phyloP scores from a whole-genome alignment of 176 grass and related monocot genomes.

The Puya raimondii region DNA sequence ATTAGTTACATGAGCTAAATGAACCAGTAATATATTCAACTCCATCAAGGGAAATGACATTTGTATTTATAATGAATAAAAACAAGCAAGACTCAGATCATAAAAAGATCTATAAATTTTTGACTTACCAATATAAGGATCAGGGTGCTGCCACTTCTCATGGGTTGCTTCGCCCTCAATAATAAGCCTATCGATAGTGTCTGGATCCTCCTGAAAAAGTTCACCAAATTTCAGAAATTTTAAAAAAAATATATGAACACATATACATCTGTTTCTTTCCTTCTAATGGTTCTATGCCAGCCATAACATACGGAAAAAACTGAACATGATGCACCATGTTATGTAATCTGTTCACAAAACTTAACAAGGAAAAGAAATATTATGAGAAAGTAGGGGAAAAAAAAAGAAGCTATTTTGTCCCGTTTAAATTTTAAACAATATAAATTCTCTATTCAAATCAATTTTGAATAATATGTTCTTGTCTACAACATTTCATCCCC shows the following conservation, averaged over 20 bases:
- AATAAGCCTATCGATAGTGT: slow-evolving; percentile 87
- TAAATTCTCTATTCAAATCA: too few relatives aligned
- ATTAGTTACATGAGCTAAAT: not conserved
- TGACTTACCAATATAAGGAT: slow-evolving; percentile 91
- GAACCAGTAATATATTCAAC: not conserved
- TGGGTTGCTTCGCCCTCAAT: slow-evolving; percentile 47
- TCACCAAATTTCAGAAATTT: slow-evolving; percentile 6
- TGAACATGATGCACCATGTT: too few relatives aligned
- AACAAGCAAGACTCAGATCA: not conserved
- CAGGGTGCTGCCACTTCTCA: slow-evolving; percentile 82
- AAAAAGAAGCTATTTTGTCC: not conserved
- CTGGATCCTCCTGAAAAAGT: slow-evolving; percentile 49
- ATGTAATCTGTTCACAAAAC: not conserved
- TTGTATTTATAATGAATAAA: not conserved
- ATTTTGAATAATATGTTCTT: too few relatives aligned
- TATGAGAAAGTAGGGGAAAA: not conserved
- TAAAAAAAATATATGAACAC: not conserved
- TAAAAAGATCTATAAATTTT: slow-evolving; percentile 2
- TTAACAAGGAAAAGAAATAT: not conserved
- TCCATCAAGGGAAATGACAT: not conserved
- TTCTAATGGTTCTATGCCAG: too few relatives aligned
- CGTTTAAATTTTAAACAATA: not conserved
- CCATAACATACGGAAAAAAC: too few relatives aligned
- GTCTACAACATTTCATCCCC: too few relatives aligned
- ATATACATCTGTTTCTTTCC: not conserved